These are phyloP conservation scores for Puccinia novopanici DNA, from an alignment of 1,284 basidiomycete genomes.

Conservation along the genomic window DNA sequence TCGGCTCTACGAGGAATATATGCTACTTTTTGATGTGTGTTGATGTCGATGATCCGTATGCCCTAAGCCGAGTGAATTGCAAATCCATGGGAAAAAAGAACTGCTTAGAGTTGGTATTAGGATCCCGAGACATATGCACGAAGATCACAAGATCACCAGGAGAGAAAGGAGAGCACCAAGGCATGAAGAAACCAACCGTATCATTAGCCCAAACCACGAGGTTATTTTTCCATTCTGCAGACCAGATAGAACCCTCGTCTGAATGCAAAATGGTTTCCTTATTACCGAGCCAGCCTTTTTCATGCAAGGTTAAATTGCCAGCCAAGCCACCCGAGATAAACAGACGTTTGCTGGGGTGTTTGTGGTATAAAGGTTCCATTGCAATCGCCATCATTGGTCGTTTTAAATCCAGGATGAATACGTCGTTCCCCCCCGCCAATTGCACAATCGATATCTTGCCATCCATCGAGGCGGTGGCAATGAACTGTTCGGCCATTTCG, in stretches of 20 bases:
- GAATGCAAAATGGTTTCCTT: conserved; percentile 82
- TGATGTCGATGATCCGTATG: conserved; percentile 87
- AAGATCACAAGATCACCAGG: background rate
- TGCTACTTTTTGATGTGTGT: conserved; percentile 76
- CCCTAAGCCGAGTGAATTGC: conserved; percentile 65
- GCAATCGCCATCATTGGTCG: conserved; percentile 87
- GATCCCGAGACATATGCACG: background rate
- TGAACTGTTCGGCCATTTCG: conserved; percentile 82
- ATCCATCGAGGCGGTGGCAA: conserved; percentile 90
- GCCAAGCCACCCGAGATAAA: conserved; percentile 93
- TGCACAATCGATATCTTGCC: conserved; percentile 90
- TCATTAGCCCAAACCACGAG: conserved; percentile 98
- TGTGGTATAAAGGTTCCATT: conserved; percentile 86
- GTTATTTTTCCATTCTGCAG: conserved; percentile 78
- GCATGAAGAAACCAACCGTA: conserved; percentile 67
- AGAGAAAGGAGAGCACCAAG: background rate
- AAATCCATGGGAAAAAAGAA: conserved; percentile 16
- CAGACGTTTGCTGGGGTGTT: conserved; percentile 71
- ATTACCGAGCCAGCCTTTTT: conserved; percentile 96
- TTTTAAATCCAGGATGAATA: conserved; percentile 84
- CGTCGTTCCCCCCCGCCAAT: conserved; percentile 71
- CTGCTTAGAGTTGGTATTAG: conserved; percentile 40
- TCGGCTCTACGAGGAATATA: conserved; percentile 79
- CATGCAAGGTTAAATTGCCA: conserved; percentile 78
- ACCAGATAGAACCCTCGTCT: conserved; percentile 94